Evolutionary conservation across 805 yeast species (phyloP).

Genomic region (Candida tammaniensis): DNA sequence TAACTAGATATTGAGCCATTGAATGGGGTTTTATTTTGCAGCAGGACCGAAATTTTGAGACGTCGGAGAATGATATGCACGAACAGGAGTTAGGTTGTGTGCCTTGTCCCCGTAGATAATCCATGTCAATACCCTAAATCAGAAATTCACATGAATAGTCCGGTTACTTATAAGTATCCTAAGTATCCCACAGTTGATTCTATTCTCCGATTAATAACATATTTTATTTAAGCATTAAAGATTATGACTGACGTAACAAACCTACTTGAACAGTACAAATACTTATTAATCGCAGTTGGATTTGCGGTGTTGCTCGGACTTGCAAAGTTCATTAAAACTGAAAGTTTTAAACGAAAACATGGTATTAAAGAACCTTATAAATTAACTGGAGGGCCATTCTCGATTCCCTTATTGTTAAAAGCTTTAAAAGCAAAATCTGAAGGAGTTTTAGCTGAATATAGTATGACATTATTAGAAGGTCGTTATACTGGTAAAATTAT

Average conservation of each 20-base stretch:
- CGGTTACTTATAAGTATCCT: too few relatives aligned
- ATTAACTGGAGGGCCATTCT: slow-evolving; percentile 5
- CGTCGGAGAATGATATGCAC: too few relatives aligned
- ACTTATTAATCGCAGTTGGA: slow-evolving; percentile 2
- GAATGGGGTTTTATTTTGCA: too few relatives aligned
- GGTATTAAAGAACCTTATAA: slow-evolving; percentile 17
- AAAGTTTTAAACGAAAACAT: slow-evolving; percentile 14
- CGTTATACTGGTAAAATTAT: slow-evolving; percentile 14
- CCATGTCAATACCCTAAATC: too few relatives aligned
- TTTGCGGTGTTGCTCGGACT: slow-evolving; percentile 2
- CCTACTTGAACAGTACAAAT: slow-evolving; percentile 2
- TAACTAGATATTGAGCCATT: too few relatives aligned
- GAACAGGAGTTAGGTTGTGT: too few relatives aligned
- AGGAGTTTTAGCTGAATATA: slow-evolving; percentile 25
- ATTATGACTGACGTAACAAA: slow-evolving; percentile 3
- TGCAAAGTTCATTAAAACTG: background rate
- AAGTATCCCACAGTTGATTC: too few relatives aligned
- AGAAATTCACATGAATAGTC: too few relatives aligned
- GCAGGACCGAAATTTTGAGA: too few relatives aligned
- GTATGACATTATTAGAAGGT: slow-evolving; percentile 10
- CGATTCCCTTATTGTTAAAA: slow-evolving; percentile 9
- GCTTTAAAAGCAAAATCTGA: slow-evolving; percentile 15
- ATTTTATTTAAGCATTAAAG: too few relatives aligned
- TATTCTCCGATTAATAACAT: too few relatives aligned
- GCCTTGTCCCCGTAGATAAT: too few relatives aligned